Conservation (phyloP, 805 yeast genomes). For the Blastobotrys mokoenaii region DNA sequence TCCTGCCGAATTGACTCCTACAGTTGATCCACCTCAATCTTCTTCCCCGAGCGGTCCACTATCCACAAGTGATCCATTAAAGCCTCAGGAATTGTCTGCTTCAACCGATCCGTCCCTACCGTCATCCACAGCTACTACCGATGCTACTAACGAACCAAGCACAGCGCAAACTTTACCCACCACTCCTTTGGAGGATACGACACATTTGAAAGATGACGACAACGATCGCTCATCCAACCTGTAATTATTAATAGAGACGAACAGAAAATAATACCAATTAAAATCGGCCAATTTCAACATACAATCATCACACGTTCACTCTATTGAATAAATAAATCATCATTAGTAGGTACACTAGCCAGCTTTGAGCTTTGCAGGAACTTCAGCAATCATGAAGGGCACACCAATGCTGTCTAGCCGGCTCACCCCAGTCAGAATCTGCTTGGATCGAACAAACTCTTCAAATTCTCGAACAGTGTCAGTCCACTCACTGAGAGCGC, state of each 20-base stretch:
- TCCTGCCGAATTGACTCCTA: too few species aligned
- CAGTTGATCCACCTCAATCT: too few species aligned
- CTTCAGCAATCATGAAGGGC: slow-evolving; percentile 32
- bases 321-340: too few species aligned
- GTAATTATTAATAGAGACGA: neutral
- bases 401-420: slow-evolving; percentile 25
- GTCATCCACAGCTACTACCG: too few species aligned
- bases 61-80: too few species aligned
- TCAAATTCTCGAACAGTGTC: slow-evolving; percentile 29
- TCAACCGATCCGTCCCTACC: too few species aligned
- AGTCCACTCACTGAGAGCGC: slow-evolving; percentile 34
- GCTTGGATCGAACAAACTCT: slow-evolving; percentile 26
- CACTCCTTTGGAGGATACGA: neutral
- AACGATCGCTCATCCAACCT: neutral
- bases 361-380: slow-evolving; percentile 18
- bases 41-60: too few species aligned
- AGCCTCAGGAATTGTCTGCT: too few species aligned
- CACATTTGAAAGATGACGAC: neutral
- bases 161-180: neutral
- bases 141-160: neutral
- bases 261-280: neutral
- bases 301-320: neutral
- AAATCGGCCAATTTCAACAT: neutral
- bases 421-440: slow-evolving; percentile 18
- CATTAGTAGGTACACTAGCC: slow-evolving; percentile 1